Conservation (phyloP, 1,284 basidiomycete genomes). For the Irpex sp. region DNA sequence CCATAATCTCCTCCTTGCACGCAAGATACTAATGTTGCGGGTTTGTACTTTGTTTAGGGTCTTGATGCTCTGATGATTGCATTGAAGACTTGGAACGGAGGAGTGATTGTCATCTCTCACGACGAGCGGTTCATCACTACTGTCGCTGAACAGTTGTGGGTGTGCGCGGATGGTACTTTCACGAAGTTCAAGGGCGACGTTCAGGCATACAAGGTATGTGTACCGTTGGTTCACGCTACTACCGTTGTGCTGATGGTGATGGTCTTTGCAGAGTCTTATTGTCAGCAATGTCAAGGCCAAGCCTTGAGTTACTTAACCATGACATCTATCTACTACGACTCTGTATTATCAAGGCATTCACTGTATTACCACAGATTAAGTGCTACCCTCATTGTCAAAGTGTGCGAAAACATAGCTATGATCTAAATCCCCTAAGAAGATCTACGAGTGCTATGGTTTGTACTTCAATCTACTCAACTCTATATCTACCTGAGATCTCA, state of each 20-base stretch:
- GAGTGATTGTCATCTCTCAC: constrained; percentile 90
- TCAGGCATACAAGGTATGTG: constrained; percentile 77
- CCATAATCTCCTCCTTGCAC: background rate
- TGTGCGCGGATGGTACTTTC: constrained; percentile 83
- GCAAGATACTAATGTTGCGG: background rate
- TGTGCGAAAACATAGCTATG: background rate
- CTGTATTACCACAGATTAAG: too few relatives aligned
- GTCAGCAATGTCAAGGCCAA: constrained; percentile 73
- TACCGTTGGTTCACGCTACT: constrained; percentile 17
- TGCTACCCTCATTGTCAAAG: too few relatives aligned
- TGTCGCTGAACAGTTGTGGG: constrained; percentile 81
- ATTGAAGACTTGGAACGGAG: constrained; percentile 90
- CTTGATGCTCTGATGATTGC: constrained; percentile 93
- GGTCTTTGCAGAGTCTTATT: constrained; percentile 55
- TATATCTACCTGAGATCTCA: background rate
- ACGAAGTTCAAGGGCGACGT: constrained; percentile 89
- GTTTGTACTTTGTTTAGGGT: constrained; percentile 44
- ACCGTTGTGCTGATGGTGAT: constrained; percentile 8
- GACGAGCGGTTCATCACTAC: constrained; percentile 90
- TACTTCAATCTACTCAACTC: background rate
- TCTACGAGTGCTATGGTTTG: background rate
- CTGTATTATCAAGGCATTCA: background rate
- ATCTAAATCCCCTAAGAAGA: background rate
- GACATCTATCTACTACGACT: background rate
- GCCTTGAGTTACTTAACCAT: constrained; percentile 29